Percentiles rank a stretch among this genome's conserved stretches.
These are phyloP conservation scores for Penicillium polonicum DNA, from an alignment of 2,329 filamentous ascomycete genomes.

Conservation along the genomic window DNA sequence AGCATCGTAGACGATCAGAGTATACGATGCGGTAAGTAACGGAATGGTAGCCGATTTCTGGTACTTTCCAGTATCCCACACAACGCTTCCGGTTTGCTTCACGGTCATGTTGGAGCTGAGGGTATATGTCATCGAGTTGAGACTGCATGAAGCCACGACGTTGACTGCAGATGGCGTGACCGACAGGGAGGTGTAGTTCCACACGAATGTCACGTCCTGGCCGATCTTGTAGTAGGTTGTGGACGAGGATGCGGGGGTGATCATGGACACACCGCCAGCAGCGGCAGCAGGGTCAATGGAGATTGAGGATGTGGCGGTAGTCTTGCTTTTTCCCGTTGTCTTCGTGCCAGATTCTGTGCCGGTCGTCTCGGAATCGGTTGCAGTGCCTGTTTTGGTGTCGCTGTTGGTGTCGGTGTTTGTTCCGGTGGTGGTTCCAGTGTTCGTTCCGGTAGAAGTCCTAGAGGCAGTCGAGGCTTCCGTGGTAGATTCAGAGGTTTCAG, in stretches of 20 bases:
- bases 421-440: conserved; percentile 18
- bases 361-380: conserved; percentile 1
- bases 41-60: conserved; percentile 50
- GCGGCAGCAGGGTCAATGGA: conserved; percentile 55
- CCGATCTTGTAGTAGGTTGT: conserved; percentile 64
- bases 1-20: conserved; percentile 62
- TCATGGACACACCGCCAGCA: conserved; percentile 61
- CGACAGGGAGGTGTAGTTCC: conserved; percentile 67
- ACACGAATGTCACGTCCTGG: conserved; percentile 61
- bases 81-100: conserved; percentile 51
- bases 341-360: conserved; percentile 17
- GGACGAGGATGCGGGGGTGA: conserved; percentile 55
- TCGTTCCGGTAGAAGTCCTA: conserved; percentile 18
- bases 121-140: conserved; percentile 61
- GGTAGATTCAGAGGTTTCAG: conserved; percentile 18
- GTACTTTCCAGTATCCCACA: conserved; percentile 62
- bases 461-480: conserved; percentile 13
- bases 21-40: conserved; percentile 61
- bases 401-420: conserved; percentile 11
- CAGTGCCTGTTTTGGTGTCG: conserved; percentile 12
- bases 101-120: conserved; percentile 60
- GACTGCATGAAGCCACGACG: conserved; percentile 60
- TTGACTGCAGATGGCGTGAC: conserved; percentile 60
- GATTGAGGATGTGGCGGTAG: conserved; percentile 35
- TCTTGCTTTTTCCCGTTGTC: conserved; percentile 23